phyloP scores from a whole-genome alignment of 495 filamentous ascomycete species.

The Neurospora intermedia region DNA sequence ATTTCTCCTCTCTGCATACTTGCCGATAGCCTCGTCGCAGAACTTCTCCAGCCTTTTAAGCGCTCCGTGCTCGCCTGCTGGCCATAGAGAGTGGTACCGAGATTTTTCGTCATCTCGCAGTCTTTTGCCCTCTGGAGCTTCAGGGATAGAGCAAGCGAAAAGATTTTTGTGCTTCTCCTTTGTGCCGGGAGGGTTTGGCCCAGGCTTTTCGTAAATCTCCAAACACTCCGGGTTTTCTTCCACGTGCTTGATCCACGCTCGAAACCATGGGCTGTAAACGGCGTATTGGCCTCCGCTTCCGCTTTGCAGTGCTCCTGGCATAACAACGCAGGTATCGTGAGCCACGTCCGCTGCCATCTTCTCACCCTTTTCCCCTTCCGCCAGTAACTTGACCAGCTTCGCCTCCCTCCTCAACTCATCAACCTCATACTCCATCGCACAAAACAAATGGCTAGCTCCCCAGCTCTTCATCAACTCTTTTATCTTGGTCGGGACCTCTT shows the following conservation, averaged over 20 bases:
- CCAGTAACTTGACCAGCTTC: constrained; percentile 46
- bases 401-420: constrained; percentile 69
- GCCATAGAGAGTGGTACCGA: constrained; percentile 52
- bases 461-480: constrained; percentile 58
- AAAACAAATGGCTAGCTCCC: constrained; percentile 62
- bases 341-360: constrained; percentile 53
- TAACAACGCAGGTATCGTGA: constrained; percentile 75
- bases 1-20: constrained; percentile 52
- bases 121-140: constrained; percentile 51
- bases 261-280: constrained; percentile 76
- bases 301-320: constrained; percentile 53
- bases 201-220: constrained; percentile 46
- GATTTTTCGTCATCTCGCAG: constrained; percentile 44
- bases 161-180: constrained; percentile 39
- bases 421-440: constrained; percentile 69
- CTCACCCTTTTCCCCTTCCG: constrained; percentile 26
- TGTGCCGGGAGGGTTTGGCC: constrained; percentile 35
- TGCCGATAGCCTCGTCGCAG: constrained; percentile 48
- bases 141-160: constrained; percentile 56
- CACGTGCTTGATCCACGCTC: constrained; percentile 62
- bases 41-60: constrained; percentile 56
- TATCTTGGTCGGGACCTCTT: constrained; percentile 51
- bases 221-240: constrained; percentile 58
- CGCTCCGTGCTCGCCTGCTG: constrained; percentile 73
- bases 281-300: constrained; percentile 68